These are phyloP conservation scores for Rubus parviflorus DNA, from an alignment of 306 rosid species.

Conservation along the genomic window DNA sequence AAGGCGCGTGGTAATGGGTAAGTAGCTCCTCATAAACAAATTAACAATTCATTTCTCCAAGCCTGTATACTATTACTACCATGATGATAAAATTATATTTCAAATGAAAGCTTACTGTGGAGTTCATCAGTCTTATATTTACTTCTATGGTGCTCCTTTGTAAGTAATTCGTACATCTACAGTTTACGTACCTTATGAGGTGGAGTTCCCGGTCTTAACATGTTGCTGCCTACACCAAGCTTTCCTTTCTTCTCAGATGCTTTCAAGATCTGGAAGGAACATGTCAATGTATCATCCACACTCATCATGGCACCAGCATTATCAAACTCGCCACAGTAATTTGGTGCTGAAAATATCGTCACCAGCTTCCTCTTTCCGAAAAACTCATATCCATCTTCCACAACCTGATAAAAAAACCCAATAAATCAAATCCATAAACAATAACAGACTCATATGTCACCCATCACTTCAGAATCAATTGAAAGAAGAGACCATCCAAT, in stretches of 20 bases:
- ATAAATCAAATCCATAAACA: neutral
- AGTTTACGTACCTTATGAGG: constrained; percentile 43
- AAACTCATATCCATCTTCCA: constrained; percentile 64
- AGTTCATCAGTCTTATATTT: neutral
- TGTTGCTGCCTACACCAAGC: constrained; percentile 35
- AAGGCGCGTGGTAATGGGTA: neutral
- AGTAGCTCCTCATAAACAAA: neutral
- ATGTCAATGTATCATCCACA: constrained; percentile 60
- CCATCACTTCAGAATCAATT: neutral
- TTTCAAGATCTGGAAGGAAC: constrained; percentile 61
- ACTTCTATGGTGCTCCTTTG: neutral
- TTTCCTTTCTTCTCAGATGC: constrained; percentile 57
- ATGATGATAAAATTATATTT: neutral
- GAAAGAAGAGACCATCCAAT: neutral
- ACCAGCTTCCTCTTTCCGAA: constrained; percentile 60
- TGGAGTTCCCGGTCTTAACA: constrained; percentile 52
- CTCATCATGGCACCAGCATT: constrained; percentile 73
- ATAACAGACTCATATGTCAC: neutral
- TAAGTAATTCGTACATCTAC: constrained; percentile 6
- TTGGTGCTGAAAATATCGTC: constrained; percentile 56
- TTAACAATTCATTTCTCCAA: neutral
- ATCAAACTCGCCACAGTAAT: constrained; percentile 53
- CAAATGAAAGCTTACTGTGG: too few relatives aligned
- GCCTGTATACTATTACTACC: neutral
- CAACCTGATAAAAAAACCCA: constrained; percentile 32